Percentiles rank a stretch among this genome's conserved stretches.
These are phyloP conservation scores for Neofusicoccum cordaticola DNA, from an alignment of 2,329 filamentous ascomycete genomes.

Conservation along the genomic window DNA sequence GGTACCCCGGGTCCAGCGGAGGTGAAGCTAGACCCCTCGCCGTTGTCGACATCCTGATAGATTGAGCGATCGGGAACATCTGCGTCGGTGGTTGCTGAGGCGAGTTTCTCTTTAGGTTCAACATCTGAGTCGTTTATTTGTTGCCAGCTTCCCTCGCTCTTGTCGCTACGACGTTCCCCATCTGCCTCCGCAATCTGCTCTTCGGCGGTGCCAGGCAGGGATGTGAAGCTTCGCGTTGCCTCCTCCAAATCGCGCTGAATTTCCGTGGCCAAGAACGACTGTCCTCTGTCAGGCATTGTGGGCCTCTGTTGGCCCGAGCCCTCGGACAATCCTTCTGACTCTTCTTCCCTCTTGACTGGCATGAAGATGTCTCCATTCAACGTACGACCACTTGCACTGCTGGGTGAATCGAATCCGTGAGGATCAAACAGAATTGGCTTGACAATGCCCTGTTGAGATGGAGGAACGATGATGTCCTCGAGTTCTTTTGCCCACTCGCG, in stretches of 20 bases:
- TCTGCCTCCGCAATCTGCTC: conserved; percentile 19
- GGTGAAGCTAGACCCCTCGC: background rate
- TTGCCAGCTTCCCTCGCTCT: conserved; percentile 42
- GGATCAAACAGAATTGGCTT: background rate
- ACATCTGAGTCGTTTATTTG: conserved; percentile 31
- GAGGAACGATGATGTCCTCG: background rate
- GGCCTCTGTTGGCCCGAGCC: conserved; percentile 32
- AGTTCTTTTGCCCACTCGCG: background rate
- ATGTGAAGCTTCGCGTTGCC: conserved; percentile 11
- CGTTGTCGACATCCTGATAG: background rate
- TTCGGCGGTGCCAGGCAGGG: background rate
- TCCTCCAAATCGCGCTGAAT: conserved; percentile 50
- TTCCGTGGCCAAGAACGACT: conserved; percentile 46
- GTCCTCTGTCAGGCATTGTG: conserved; percentile 46
- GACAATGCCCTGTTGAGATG: background rate
- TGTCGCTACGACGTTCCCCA: conserved; percentile 33
- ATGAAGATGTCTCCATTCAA: background rate
- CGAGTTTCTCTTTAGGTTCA: background rate
- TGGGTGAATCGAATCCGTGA: background rate
- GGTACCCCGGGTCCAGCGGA: background rate
- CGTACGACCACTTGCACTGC: background rate
- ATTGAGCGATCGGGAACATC: background rate
- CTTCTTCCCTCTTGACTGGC: background rate
- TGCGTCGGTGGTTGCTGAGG: background rate
- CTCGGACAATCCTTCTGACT: background rate